phyloP scores from a whole-genome alignment of 106 monocot genomes.

The Ottelia alismoides region DNA sequence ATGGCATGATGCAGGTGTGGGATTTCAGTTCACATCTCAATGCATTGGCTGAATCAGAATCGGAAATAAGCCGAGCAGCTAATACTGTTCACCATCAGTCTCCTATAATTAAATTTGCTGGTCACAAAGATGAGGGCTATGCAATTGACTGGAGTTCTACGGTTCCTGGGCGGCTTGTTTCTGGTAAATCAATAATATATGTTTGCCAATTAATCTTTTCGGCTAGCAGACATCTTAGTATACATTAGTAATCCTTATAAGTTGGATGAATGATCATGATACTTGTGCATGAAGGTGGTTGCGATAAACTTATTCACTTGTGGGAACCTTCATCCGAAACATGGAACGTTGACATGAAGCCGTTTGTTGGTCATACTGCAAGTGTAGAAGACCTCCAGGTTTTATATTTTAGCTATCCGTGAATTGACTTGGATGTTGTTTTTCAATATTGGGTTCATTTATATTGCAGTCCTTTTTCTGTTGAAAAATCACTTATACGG shows the following conservation, averaged over 20 bases:
- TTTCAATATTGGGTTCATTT: slow-evolving; percentile 1
- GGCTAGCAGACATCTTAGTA: too few species aligned
- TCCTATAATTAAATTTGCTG: slow-evolving; percentile 58
- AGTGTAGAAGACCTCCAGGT: slow-evolving; percentile 98
- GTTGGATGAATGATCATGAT: neutral
- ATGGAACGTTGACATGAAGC: slow-evolving; percentile 75
- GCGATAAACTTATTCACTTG: slow-evolving; percentile 64
- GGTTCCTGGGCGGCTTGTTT: slow-evolving; percentile 84
- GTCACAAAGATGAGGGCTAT: slow-evolving; percentile 85
- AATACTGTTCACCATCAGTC: slow-evolving; percentile 33
- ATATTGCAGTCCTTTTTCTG: neutral
- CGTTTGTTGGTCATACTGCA: slow-evolving; percentile 79
- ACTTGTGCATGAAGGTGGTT: slow-evolving; percentile 50
- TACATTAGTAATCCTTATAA: neutral
- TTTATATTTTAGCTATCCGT: neutral
- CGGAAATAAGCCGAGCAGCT: slow-evolving; percentile 30
- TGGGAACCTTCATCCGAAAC: slow-evolving; percentile 81
- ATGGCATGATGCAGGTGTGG: slow-evolving; percentile 53
- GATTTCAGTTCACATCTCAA: slow-evolving; percentile 62
- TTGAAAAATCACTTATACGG: neutral
- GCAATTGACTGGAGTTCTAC: slow-evolving; percentile 94
- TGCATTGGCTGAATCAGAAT: slow-evolving; percentile 64
- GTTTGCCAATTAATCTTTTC: too few species aligned
- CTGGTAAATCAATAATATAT: slow-evolving; percentile 35
- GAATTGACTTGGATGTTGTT: neutral